phyloP scores from a whole-genome alignment of 495 filamentous ascomycete species.

The Lepidopterella palustris region DNA sequence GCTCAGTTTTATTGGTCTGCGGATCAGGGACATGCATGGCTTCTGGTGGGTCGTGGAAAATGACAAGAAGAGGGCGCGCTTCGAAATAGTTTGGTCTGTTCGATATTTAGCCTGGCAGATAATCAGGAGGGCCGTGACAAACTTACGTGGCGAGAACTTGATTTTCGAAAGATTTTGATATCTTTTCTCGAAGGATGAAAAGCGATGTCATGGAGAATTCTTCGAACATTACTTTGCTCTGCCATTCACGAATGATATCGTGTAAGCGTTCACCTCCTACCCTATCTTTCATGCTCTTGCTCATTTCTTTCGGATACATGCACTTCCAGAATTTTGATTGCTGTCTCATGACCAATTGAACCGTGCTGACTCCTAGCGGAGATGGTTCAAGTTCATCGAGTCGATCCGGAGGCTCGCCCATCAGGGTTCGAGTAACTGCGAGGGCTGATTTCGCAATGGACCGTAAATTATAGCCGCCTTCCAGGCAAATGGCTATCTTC shows the following conservation, averaged over 20 bases:
- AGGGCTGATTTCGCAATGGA: conserved; percentile 90
- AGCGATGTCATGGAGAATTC: conserved; percentile 69
- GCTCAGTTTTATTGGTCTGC: conserved; percentile 60
- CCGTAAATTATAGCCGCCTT: conserved; percentile 89
- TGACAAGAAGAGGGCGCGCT: conserved; percentile 56
- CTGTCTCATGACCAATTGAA: conserved; percentile 48
- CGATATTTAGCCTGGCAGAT: not conserved
- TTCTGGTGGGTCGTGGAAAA: conserved; percentile 69
- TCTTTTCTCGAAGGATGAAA: conserved; percentile 59
- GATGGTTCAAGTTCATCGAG: conserved; percentile 47
- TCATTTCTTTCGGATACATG: conserved; percentile 47
- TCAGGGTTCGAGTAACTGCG: conserved; percentile 83
- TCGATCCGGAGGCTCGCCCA: conserved; percentile 86
- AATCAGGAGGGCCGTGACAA: not conserved
- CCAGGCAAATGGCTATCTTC: conserved; percentile 84
- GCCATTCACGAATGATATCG: conserved; percentile 70
- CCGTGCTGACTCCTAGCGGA: conserved; percentile 32
- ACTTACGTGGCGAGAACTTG: conserved; percentile 78
- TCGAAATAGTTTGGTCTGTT: conserved; percentile 49
- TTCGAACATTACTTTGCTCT: conserved; percentile 60
- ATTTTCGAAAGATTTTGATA: conserved; percentile 76
- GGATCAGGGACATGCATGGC: conserved; percentile 61
- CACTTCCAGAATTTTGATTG: conserved; percentile 56
- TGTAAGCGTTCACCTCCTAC: conserved; percentile 49
- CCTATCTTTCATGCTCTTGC: conserved; percentile 29